A percentile compares a stretch with the other conserved stretches of the same genome.
Conservation (phyloP, 2,329 filamentous ascomycete genomes). For the Dothistroma septosporum region DNA sequence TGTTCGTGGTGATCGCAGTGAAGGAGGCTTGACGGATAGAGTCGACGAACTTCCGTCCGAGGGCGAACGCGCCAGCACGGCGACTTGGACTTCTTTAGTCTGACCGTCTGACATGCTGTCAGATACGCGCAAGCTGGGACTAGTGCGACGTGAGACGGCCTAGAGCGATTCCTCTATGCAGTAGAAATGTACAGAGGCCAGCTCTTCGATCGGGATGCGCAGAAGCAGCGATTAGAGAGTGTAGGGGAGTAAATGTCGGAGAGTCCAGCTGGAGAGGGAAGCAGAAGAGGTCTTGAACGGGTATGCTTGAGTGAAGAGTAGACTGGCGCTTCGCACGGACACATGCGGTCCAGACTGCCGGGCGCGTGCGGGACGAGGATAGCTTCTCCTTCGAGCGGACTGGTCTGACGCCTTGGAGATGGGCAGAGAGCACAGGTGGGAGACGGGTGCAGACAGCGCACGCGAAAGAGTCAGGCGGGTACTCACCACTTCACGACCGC, state of each 20-base stretch:
- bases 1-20: conserved; percentile 56
- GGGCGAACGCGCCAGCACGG: conserved; percentile 38
- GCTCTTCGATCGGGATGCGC: conserved; percentile 27
- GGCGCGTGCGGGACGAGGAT: conserved; percentile 15
- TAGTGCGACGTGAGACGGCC: conserved; percentile 29
- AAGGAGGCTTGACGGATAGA: conserved; percentile 26
- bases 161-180: conserved; percentile 16
- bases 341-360: conserved; percentile 11
- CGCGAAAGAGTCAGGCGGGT: conserved; percentile 12
- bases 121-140: conserved; percentile 30
- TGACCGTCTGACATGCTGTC: conserved; percentile 46
- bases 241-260: conserved; percentile 13
- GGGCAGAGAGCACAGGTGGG: not conserved
- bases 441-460: conserved; percentile 6
- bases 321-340: conserved; percentile 27
- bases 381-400: not conserved
- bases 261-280: conserved; percentile 22
- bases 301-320: conserved; percentile 3
- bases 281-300: conserved; percentile 5
- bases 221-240: conserved; percentile 19
- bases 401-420: not conserved
- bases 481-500: conserved; percentile 19
- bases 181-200: conserved; percentile 32
- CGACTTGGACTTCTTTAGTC: conserved; percentile 41
- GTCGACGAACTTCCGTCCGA: conserved; percentile 30